Evolutionary conservation across 352 stramenopile genomes (phyloP), one percentile per base, ranked within the genome.

Genomic region (Thraustochytrium striatum): DNA sequence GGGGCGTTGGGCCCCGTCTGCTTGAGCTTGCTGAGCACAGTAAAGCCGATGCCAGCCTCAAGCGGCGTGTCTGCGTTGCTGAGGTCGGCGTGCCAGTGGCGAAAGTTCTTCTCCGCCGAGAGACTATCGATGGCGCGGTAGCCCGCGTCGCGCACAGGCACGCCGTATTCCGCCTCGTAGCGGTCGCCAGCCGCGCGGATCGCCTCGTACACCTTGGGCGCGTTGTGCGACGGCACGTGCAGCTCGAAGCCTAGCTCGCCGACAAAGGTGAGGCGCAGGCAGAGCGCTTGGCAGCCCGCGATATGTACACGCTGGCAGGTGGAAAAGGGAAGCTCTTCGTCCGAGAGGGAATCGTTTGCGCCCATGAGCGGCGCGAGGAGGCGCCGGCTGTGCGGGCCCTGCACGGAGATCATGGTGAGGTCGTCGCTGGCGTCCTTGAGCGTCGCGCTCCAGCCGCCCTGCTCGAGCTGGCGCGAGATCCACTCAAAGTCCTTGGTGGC

Each of bases 181-280:
- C 61, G 28, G 1, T 73, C 73, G 30, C 85, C 85, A 8, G 55
- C 68, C 69, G 83, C 78, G 13, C 85, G 35, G 33, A 91, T 87
- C 2, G 55, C 39, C 69, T 88, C 81, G 73, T 91, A 90, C 1
- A 91, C 86, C 30, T 86, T 72, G 38, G 50, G 38, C 21, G 86
- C 86, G 35, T 83, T 81, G 30, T 88, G 84, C 8, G 70, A 78
- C 13, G 87, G 86, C 21, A 80, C 78, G 57, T 86, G 82, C n/a
- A 86, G 72, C 61, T 86, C 82, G 69, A 85, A 85, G n/a, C 82
- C 82, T 38, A 85, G 81, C 81, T 85, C 82, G 55, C 82, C 82
- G 9, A 85, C 82, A 53, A 85, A 85, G 25, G 82, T 85, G 30
- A 85, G 80, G 21, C 82, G 82, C 2, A 85, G 44, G 39, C 83